Evolutionary conservation across 176 grass and related monocot species (phyloP), one percentile per base, ranked within the genome.

Genomic region (Eleusine coracana): DNA sequence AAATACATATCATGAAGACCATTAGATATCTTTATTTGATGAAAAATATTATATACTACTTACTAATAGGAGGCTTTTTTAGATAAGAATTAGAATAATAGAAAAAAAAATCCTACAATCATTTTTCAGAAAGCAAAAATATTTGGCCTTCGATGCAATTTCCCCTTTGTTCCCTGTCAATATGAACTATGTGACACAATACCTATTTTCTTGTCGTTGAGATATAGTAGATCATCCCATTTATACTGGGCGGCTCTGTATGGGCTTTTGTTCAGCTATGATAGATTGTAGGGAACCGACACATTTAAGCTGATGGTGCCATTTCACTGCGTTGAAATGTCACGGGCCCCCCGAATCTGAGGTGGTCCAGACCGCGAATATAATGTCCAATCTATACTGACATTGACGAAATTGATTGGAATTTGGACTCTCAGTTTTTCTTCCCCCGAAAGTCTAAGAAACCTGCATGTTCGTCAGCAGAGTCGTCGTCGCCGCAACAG

Each of bases 311-410:
- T 58, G 77, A 80, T 67, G 48, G 45, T 7, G 76, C 83, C 54
- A 50, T 51, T 72, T 64, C 37, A 14, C 42, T 64, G 18, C 67
- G 54, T 64, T 21, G 5, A 36, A n/a, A 48, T 54, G 25, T 41
- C 76, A 29, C 6, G 45, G 56, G 52, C 17, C 17, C 17, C 50
- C 21, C 21, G 38, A 51, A 64, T 66, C 68, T 29, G 31, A 23
- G 10, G 56, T 79, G 84, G 76, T 86, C 84, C 84, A 73, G 52
- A 44, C 45, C 21, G 28, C 44, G 38, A 45, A 67, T 25, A 44
- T 3, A 44, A 23, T 23, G 34, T 59, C 68, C 31, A 42, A 79
- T 41, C 52, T 38, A 16, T 21, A 48, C 49, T 29, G 74, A 27
- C 21, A 42, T 6, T 1, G 31, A 39, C 27, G 34, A 65, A 52